phyloP scores from a whole-genome alignment of 83 land plant genomes.

The Isoetes engelmannii region DNA sequence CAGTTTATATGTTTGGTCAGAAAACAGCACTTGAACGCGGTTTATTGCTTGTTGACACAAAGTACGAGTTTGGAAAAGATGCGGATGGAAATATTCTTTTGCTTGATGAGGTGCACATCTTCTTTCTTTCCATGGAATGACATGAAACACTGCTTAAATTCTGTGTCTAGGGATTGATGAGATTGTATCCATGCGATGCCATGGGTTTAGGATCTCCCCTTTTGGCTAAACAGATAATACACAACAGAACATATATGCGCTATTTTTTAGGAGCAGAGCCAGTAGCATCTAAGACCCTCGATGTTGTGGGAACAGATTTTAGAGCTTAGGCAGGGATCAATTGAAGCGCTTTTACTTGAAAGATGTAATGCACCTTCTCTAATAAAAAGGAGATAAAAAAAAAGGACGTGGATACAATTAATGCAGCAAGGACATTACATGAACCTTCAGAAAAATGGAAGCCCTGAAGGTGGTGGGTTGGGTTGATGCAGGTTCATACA shows the following conservation, averaged over 20 bases:
- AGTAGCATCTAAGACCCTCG: too few species aligned
- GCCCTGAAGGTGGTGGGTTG: not conserved
- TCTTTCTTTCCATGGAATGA: not conserved
- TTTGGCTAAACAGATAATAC: too few species aligned
- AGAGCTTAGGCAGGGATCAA: not conserved
- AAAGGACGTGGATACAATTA: not conserved
- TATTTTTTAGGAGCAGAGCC: too few species aligned
- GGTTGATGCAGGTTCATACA: conserved; percentile 66
- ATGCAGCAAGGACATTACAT: not conserved
- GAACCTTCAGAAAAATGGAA: not conserved
- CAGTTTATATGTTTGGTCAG: conserved; percentile 34
- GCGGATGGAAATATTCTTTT: conserved; percentile 77
- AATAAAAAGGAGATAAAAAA: too few species aligned
- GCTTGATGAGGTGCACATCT: conserved; percentile 73
- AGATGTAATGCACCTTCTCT: not conserved
- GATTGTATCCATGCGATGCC: not conserved
- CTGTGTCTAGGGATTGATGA: conserved; percentile 7
- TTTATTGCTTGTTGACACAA: conserved; percentile 84
- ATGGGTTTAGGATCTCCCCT: not conserved
- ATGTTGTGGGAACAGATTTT: too few species aligned
- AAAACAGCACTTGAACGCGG: conserved; percentile 74
- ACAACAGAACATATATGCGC: too few species aligned
- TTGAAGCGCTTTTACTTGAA: not conserved
- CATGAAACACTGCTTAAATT: not conserved
- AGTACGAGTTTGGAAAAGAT: conserved; percentile 96